These are phyloP conservation scores for Miscanthus lutarioriparius DNA, from an alignment of 176 grass and related monocot genomes.

Conservation along the genomic window DNA sequence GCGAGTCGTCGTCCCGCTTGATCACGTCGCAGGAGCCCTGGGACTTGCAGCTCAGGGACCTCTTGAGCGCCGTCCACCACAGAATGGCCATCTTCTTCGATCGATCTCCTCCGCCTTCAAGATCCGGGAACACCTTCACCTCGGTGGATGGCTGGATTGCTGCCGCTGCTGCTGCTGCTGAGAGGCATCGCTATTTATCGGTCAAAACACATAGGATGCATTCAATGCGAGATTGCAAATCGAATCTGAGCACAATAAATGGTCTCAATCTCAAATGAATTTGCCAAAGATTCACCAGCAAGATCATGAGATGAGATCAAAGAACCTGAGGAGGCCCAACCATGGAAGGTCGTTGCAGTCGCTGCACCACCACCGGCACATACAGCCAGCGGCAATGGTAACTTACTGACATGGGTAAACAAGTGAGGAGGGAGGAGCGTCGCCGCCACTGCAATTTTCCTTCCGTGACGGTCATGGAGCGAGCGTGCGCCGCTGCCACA, in stretches of 20 bases:
- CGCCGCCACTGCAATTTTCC: neutral
- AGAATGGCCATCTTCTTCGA: conserved; percentile 43
- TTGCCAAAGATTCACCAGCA: neutral
- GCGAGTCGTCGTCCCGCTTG: conserved; percentile 36
- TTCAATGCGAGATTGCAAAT: conserved; percentile 2
- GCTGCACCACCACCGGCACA: neutral
- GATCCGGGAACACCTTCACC: neutral
- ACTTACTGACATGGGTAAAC: neutral
- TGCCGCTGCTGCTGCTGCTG: neutral
- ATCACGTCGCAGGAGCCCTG: conserved; percentile 49
- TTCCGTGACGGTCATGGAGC: neutral
- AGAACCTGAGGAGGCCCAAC: neutral
- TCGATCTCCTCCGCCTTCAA: neutral
- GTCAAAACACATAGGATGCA: neutral
- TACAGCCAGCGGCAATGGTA: neutral
- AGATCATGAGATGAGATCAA: neutral
- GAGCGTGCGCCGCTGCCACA: neutral
- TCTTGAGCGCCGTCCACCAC: conserved; percentile 81
- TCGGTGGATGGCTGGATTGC: neutral
- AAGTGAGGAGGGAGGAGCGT: neutral
- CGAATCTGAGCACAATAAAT: conserved; percentile 15
- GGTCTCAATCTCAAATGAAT: neutral
- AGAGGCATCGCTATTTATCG: conserved; percentile 7
- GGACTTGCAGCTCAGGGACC: conserved; percentile 62
- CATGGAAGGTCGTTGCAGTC: neutral